These are phyloP conservation scores for Coffea eugenioides DNA, from an alignment of 257 asterid genomes.

Conservation along the genomic window DNA sequence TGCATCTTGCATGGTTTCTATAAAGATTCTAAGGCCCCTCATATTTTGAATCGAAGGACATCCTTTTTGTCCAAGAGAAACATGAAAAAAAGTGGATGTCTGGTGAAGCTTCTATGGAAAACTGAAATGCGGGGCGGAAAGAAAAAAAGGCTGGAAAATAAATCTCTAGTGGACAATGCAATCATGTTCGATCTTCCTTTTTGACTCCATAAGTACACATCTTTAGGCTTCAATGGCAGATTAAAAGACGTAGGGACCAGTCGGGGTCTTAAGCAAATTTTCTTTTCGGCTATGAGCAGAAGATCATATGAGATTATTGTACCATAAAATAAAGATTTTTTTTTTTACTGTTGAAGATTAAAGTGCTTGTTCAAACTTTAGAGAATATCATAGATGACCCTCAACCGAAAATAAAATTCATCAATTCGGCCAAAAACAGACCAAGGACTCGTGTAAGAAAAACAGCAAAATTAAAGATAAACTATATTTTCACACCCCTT, in stretches of 20 bases:
- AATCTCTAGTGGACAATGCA: constrained; percentile 27
- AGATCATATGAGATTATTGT: background rate
- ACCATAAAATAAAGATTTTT: constrained; percentile 7
- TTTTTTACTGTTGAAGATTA: constrained; percentile 32
- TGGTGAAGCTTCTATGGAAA: background rate
- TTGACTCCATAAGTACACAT: constrained; percentile 42
- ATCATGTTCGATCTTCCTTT: constrained; percentile 44
- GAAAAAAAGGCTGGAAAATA: constrained; percentile 24
- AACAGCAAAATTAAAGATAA: background rate
- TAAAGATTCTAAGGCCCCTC: background rate
- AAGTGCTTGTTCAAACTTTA: background rate
- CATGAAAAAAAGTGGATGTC: background rate
- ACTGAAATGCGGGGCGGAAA: constrained; percentile 24
- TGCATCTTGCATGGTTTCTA: constrained; percentile 1
- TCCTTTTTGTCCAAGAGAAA: constrained; percentile 2
- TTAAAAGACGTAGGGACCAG: constrained; percentile 66
- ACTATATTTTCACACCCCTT: background rate
- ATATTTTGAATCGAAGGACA: background rate
- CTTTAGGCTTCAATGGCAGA: constrained; percentile 35
- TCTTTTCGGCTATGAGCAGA: constrained; percentile 21
- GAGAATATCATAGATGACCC: background rate
- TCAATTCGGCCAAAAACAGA: constrained; percentile 8
- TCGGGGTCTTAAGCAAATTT: constrained; percentile 5
- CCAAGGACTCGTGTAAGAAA: constrained; percentile 18
- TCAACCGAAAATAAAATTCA: constrained; percentile 1